phyloP scores from a whole-genome alignment of 208 protist species.

The Trypanosoma brucei region DNA sequence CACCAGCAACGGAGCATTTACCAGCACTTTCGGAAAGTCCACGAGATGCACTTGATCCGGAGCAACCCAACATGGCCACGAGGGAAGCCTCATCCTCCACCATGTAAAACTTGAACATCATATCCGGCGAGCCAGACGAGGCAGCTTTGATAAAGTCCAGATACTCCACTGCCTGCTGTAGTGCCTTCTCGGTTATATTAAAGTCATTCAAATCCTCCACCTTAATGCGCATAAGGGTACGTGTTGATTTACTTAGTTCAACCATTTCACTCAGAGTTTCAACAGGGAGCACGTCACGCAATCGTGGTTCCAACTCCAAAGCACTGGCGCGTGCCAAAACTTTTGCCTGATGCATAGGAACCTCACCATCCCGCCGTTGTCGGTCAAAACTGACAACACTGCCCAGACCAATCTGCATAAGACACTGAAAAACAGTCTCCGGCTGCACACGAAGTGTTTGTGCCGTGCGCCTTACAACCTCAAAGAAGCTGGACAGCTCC shows the following conservation, averaged over 20 bases:
- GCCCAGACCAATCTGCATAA: slow-evolving; percentile 82
- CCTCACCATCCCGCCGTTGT: slow-evolving; percentile 65
- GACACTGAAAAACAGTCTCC: slow-evolving; percentile 79
- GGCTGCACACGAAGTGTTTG: slow-evolving; percentile 32
- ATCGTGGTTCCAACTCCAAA: slow-evolving; percentile 55
- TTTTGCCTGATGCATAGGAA: slow-evolving; percentile 91
- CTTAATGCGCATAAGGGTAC: slow-evolving; percentile 76
- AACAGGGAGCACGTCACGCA: slow-evolving; percentile 47
- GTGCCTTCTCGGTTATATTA: slow-evolving; percentile 46
- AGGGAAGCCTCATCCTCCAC: slow-evolving; percentile 71
- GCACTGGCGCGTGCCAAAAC: slow-evolving; percentile 68
- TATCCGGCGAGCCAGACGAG: slow-evolving; percentile 34
- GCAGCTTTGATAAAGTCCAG: slow-evolving; percentile 64
- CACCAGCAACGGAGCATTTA: neutral
- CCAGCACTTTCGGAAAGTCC: neutral
- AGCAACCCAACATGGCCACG: slow-evolving; percentile 35
- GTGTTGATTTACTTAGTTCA: slow-evolving; percentile 52
- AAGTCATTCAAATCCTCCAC: slow-evolving; percentile 88
- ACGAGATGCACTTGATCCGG: neutral
- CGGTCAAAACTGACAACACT: slow-evolving; percentile 72
- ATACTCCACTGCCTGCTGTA: slow-evolving; percentile 72
- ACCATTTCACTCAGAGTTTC: slow-evolving; percentile 70
- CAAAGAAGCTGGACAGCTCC: slow-evolving; percentile 62
- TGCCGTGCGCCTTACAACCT: slow-evolving; percentile 37
- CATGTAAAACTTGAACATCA: slow-evolving; percentile 81